Evolutionary conservation across 2,329 filamentous ascomycete species (phyloP), one percentile per base, ranked within the genome.

Genomic region (Colletotrichum aenigma): DNA sequence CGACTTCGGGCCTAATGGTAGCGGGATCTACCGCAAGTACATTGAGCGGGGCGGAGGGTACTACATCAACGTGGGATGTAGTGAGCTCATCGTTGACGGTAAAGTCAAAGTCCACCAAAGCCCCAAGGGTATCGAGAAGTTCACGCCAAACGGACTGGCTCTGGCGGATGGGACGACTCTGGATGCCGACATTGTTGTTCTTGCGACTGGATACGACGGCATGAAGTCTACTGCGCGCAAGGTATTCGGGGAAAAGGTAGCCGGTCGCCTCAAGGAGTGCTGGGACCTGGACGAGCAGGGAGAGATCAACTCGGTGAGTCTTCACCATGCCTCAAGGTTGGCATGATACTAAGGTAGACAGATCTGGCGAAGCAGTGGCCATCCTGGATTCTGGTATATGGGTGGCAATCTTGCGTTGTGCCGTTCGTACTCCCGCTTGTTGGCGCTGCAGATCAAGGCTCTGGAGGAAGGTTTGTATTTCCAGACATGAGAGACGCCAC

Each of bases 51-150:
- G 92, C 2, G 93, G 93, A 1, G 93, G 93, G 0, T 94, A 94
- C 80, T 94, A 94, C 82, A 93, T 94, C 76, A 91, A 94, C 76
- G 92, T 94, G 2, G 93, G 93, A 0, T 90, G 89, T 0, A 90
- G 89, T 0, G 83, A 90, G 79, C 86, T 94, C 28, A 93, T 94
- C 74, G 86, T 86, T 3, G 90, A 93, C 15, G 92, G 92, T 1
- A 91, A 91, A 80, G 91, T 94, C 81, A 91, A 91, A 78, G 85
- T 94, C 30, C 91, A 91, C 79, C 89, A 91, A 56, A 91, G 89
- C 1, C 88, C 89, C 6, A 89, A 91, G 13, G 72, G 72, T 6
- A 89, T 94, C 16, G 80, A 83, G 3, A 83, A 86, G 26, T 87
- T 94, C 4, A 85, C 89, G 0, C 84, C 87, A 0, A 79, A 84